Conservation (phyloP, 2,329 filamentous ascomycete species). For the Trichoderma cornu-damae region DNA sequence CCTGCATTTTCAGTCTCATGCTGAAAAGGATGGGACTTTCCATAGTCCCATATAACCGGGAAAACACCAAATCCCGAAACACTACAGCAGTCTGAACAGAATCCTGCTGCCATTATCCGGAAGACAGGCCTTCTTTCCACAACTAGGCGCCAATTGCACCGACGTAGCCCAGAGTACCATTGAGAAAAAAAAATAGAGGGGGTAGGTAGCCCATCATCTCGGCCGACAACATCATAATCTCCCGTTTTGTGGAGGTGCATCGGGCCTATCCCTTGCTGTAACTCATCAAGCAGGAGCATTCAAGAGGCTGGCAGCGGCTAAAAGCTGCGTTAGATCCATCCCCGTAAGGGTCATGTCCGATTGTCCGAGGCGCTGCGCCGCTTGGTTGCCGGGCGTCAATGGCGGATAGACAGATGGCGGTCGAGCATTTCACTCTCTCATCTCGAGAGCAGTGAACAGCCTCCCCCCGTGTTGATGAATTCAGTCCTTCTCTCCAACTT, state of each 20-base stretch:
- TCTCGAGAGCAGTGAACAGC: background rate
- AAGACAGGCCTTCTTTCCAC: background rate
- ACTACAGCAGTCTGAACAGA: background rate
- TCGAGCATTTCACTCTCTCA: background rate
- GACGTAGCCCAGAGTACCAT: background rate
- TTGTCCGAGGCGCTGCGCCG: background rate
- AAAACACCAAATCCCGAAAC: background rate
- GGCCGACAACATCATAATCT: background rate
- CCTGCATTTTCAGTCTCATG: background rate
- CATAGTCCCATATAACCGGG: background rate
- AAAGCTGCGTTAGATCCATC: background rate
- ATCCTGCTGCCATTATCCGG: background rate
- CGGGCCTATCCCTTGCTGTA: background rate
- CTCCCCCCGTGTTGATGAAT: background rate
- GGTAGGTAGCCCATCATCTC: background rate
- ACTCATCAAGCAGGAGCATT: background rate
- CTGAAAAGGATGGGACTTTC: background rate
- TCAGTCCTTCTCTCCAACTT: conserved; percentile 26
- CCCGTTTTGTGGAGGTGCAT: too few relatives aligned
- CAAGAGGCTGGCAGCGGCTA: background rate
- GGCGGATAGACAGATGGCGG: background rate
- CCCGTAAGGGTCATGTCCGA: background rate
- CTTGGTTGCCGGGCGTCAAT: background rate
- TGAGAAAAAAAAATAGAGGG: background rate
- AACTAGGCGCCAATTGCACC: background rate